phyloP scores from a whole-genome alignment of 2,329 filamentous ascomycete species.

The Berkeleyomyces rouxiae region DNA sequence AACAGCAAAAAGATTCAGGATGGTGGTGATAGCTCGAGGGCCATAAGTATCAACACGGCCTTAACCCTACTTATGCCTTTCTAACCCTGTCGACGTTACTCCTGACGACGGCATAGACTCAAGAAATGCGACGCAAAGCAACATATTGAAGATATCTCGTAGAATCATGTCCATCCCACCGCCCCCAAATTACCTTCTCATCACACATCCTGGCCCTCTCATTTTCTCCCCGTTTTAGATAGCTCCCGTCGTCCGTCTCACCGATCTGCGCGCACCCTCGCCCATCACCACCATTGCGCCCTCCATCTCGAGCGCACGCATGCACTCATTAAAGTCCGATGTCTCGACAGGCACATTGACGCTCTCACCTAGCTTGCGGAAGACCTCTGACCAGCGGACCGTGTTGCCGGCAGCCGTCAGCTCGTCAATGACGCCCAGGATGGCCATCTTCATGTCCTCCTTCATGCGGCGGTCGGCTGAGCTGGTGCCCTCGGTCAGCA shows the following conservation, averaged over 20 bases:
- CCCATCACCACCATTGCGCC: conserved; percentile 65
- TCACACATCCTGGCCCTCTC: background rate
- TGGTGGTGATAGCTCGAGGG: background rate
- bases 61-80: background rate
- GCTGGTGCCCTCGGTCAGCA: conserved; percentile 87
- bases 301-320: conserved; percentile 69
- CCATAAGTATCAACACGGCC: background rate
- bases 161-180: background rate
- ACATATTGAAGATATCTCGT: background rate
- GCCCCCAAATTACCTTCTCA: background rate
- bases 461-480: conserved; percentile 69
- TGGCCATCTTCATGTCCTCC: conserved; percentile 58
- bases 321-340: conserved; percentile 65
- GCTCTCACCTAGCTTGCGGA: conserved; percentile 53
- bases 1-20: background rate
- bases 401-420: conserved; percentile 47
- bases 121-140: background rate
- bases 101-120: background rate
- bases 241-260: conserved; percentile 23
- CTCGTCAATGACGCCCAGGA: conserved; percentile 64
- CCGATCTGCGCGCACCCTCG: conserved; percentile 66
- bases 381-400: conserved; percentile 65
- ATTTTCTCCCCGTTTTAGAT: background rate
- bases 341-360: conserved; percentile 56
- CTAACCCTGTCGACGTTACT: background rate